phyloP scores from a whole-genome alignment of 805 yeast genomes.

The Kockiozyma suomiensis region DNA sequence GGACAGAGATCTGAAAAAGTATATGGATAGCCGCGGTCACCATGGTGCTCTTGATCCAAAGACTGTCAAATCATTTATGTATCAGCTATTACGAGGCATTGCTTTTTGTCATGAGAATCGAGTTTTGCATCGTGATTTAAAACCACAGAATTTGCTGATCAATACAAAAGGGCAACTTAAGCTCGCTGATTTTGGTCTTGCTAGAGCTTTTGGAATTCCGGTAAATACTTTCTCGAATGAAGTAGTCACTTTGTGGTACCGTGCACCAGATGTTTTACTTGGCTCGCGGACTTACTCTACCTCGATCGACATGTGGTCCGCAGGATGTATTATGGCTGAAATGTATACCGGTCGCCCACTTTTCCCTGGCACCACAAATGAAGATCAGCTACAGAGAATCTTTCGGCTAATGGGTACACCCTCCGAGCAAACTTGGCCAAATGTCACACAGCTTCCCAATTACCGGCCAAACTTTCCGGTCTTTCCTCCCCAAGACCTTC shows the following conservation, averaged over 20 bases:
- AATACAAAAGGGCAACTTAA: slow-evolving; percentile 88
- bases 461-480: slow-evolving; percentile 81
- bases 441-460: slow-evolving; percentile 86
- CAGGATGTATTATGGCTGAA: slow-evolving; percentile 97
- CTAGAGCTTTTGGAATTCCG: slow-evolving; percentile 97
- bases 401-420: slow-evolving; percentile 97
- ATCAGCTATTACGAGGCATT: slow-evolving; percentile 86
- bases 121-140: slow-evolving; percentile 80
- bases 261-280: slow-evolving; percentile 94
- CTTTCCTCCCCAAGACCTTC: slow-evolving; percentile 85
- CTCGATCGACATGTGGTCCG: slow-evolving; percentile 97
- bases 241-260: slow-evolving; percentile 96
- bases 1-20: slow-evolving; percentile 91
- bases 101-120: slow-evolving; percentile 83
- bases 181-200: slow-evolving; percentile 94
- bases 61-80: slow-evolving; percentile 88
- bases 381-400: slow-evolving; percentile 89
- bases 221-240: slow-evolving; percentile 96
- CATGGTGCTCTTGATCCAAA: slow-evolving; percentile 72
- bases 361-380: slow-evolving; percentile 95
- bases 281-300: slow-evolving; percentile 96
- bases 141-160: slow-evolving; percentile 92
- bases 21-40: slow-evolving; percentile 85
- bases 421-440: slow-evolving; percentile 95
- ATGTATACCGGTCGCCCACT: slow-evolving; percentile 98